Evolutionary conservation across 2,329 filamentous ascomycete species (phyloP), one percentile per base, ranked within the genome.

Genomic region (Septoria petroselini): DNA sequence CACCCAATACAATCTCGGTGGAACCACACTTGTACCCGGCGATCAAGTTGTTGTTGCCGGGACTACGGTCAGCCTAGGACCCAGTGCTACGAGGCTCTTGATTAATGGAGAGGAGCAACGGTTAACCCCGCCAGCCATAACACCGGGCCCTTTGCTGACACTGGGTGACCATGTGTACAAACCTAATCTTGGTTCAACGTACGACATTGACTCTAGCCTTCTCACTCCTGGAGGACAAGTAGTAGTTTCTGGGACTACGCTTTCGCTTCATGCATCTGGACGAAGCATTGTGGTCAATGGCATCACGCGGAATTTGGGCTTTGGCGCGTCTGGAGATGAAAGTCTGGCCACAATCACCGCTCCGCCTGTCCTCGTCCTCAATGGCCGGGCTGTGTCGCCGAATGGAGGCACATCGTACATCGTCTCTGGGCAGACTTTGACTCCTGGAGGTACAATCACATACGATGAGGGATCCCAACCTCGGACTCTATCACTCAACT

Each of bases 1-100:
- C 3, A 74, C 72, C 1, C 72, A 75, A 33, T 75, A 71, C 61
- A 68, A 68, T 40, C 55, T 76, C 4, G 67, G 53, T 1, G 70
- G 69, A 6, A 62, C 68, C 35, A 64, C 58, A 0, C 52, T 69
- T 35, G 63, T 60, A 3, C 64, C 67, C 7, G 66, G 73, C 11
- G 72, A 71, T 1, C 63, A 65, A 8, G 71, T 64, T 1, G 65
- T 67, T 1, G 47, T 72, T 1, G 63, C 62, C 41, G 71, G 69
- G 1, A 71, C 68, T 9, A 62, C 69, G 1, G 59, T 76, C 41
- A 71, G 68, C 38, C 64, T 76, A 7, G 72, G 57, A 3, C 58
- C 66, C 1, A 68, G 62, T 4, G 72, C 70, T 17, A 67, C 65
- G 6, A 67, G 65, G 25, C 55, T 75, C 2, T 68, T 75, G 3